Evolutionary conservation across 2,329 filamentous ascomycete species (phyloP), one percentile per base, ranked within the genome.

Genomic region (Epichloe bromicola): DNA sequence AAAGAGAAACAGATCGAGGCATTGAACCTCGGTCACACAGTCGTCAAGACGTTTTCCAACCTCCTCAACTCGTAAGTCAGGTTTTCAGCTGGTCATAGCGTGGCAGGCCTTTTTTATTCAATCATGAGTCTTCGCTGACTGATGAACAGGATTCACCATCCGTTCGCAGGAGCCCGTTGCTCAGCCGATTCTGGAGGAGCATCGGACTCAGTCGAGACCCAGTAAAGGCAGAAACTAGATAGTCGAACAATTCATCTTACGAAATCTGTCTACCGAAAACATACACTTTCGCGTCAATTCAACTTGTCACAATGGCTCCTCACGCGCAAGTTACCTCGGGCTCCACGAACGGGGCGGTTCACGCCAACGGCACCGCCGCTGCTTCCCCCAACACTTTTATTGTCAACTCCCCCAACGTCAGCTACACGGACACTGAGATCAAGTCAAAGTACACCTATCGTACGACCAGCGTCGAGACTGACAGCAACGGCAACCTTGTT

Each of bases 11-110:
- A 54, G 76, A 78, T 78, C 78, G 76, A 78, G 75, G 66, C 60
- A 57, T 55, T 61, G 57, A 60, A 51, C 63, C 66, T 70, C 82
- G 80, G 73, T 85, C 82, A 72, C 70, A 65, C 65, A 70, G 69
- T 71, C 83, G 85, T 79, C 88, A 95, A 87, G 75, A 95, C 88
- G 90, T 96, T 95, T 85, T 91, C 89, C 78, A 96, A 95, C 75
- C 85, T 94, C 64, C 85, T 96, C 62, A 93, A 93, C 81, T 95
- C 89, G 90, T 95, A 80, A 70, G 88, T 67, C 17, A 60, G 36
- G 8, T 15, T 23, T 15, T n/a, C 8, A 11, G 12, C 17, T 38
- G 11, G 15, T 11, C 12, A 10, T 17, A 8, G 38, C 23, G 14
- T 19, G 19, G 11, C 6, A 19, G 23, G 4, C 19, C 17, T 48